phyloP scores from a whole-genome alignment of 1,284 basidiomycete species.

The Violaceomyces palustris region DNA sequence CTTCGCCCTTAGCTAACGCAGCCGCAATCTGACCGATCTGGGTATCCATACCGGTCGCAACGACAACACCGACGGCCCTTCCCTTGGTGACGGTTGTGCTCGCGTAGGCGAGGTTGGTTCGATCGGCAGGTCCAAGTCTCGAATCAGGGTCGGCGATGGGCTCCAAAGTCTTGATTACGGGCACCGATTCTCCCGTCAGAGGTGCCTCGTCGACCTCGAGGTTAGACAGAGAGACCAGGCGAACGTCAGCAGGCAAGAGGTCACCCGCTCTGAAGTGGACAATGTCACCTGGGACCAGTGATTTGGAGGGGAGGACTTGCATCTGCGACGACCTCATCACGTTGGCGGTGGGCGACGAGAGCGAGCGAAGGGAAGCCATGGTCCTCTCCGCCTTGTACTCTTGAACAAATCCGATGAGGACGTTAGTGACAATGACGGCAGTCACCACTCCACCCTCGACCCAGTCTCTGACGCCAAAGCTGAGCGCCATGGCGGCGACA shows the following conservation, averaged over 20 bases:
- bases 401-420: slow-evolving; percentile 43
- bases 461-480: slow-evolving; percentile 60
- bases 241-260: slow-evolving; percentile 41
- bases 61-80: slow-evolving; percentile 36
- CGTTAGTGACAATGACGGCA: slow-evolving; percentile 55
- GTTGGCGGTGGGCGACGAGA: slow-evolving; percentile 38
- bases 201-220: slow-evolving; percentile 46
- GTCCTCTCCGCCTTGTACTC: slow-evolving; percentile 47
- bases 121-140: slow-evolving; percentile 34
- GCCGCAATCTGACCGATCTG: slow-evolving; percentile 46
- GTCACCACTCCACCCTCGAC: slow-evolving; percentile 65
- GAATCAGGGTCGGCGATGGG: slow-evolving; percentile 24
- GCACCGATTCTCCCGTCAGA: slow-evolving; percentile 44
- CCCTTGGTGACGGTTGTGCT: slow-evolving; percentile 47
- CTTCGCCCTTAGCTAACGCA: slow-evolving; percentile 23
- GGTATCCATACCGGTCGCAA: slow-evolving; percentile 39
- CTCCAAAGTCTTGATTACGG: slow-evolving; percentile 34
- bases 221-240: slow-evolving; percentile 36
- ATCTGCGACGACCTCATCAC: slow-evolving; percentile 28
- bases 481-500: slow-evolving; percentile 62
- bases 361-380: slow-evolving; percentile 41
- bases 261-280: slow-evolving; percentile 53
- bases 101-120: slow-evolving; percentile 38
- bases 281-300: slow-evolving; percentile 58
- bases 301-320: slow-evolving; percentile 13